phyloP scores from a whole-genome alignment of 805 yeast species.

The Candida maltosa region DNA sequence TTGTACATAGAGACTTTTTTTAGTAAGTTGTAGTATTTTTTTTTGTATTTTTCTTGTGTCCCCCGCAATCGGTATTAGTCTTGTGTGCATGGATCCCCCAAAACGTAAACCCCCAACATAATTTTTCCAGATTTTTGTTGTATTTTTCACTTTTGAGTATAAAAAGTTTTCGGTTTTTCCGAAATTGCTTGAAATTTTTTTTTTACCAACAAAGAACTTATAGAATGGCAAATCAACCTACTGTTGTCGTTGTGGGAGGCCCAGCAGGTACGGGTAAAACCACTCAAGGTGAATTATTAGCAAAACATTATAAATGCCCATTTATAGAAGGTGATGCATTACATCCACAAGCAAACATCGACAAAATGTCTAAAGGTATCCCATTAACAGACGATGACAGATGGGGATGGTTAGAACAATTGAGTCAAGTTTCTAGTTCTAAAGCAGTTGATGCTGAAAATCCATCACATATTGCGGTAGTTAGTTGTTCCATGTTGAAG shows the following conservation, averaged over 20 bases:
- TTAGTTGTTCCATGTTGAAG: constrained; percentile 86
- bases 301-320: constrained; percentile 44
- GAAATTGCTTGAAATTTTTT: too few relatives aligned
- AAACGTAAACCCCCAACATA: too few relatives aligned
- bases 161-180: too few relatives aligned
- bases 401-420: constrained; percentile 76
- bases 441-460: constrained; percentile 26
- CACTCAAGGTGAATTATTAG: constrained; percentile 60
- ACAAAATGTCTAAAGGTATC: constrained; percentile 76
- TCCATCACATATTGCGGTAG: constrained; percentile 41
- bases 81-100: too few relatives aligned
- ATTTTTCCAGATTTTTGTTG: too few relatives aligned
- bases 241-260: constrained; percentile 75
- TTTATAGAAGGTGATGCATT: constrained; percentile 84
- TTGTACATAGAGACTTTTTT: too few relatives aligned
- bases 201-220: not conserved
- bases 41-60: too few relatives aligned
- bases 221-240: constrained; percentile 9
- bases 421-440: constrained; percentile 42
- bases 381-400: constrained; percentile 89
- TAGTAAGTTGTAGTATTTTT: too few relatives aligned
- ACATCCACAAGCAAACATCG: constrained; percentile 70
- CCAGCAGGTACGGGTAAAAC: constrained; percentile 97
- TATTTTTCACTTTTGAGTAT: too few relatives aligned
- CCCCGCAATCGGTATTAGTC: too few relatives aligned